These are phyloP conservation scores for Cutaneotrichosporon cyanovorans DNA, from an alignment of 1,284 basidiomycete genomes.

Conservation along the genomic window DNA sequence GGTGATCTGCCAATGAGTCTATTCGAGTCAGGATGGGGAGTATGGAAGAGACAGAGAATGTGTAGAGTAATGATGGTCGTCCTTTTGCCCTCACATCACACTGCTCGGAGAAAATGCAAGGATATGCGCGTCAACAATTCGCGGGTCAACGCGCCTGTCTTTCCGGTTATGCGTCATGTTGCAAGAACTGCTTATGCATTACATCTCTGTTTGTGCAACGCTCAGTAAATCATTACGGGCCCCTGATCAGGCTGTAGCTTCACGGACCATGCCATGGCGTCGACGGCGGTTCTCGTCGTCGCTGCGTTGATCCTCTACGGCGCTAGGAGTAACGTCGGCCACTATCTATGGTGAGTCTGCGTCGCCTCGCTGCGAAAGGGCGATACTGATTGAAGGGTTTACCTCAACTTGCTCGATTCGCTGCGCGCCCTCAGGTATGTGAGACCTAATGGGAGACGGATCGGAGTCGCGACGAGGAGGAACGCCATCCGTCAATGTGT, in stretches of 20 bases:
- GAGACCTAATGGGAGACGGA: slow-evolving; percentile 26
- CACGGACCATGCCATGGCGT: neutral
- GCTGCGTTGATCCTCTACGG: neutral
- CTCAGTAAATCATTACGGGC: too few relatives aligned
- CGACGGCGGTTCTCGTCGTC: neutral
- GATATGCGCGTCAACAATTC: too few relatives aligned
- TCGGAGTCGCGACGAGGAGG: slow-evolving; percentile 25
- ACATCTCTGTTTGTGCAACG: too few relatives aligned
- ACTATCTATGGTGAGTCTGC: slow-evolving; percentile 7
- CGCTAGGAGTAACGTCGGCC: neutral
- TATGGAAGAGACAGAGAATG: neutral
- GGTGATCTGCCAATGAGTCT: too few relatives aligned
- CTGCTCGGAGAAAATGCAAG: too few relatives aligned
- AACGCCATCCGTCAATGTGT: slow-evolving; percentile 26
- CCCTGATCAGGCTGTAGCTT: too few relatives aligned
- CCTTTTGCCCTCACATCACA: too few relatives aligned
- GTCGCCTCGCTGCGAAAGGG: too few relatives aligned
- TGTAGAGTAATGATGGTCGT: too few relatives aligned
- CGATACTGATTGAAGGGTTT: slow-evolving; percentile 22
- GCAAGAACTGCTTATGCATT: too few relatives aligned
- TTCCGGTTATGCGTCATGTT: too few relatives aligned
- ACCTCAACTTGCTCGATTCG: slow-evolving; percentile 27
- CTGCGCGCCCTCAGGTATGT: slow-evolving; percentile 26
- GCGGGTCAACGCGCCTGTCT: neutral
- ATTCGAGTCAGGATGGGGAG: neutral